Conservation (phyloP, 129 eudicot genomes). For the Sambucus nigra region DNA sequence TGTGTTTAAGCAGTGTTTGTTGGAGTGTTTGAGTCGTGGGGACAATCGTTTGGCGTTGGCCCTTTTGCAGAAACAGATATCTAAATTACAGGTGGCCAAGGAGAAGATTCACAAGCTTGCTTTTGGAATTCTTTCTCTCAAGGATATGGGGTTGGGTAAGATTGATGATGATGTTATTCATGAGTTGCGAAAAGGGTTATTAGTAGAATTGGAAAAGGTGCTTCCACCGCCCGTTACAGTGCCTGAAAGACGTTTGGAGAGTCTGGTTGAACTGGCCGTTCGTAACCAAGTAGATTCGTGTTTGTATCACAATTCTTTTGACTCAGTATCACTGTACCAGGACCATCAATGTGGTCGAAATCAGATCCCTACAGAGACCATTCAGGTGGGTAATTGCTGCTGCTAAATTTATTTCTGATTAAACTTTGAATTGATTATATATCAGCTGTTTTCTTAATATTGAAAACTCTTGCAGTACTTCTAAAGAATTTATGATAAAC, state of each 20-base stretch:
- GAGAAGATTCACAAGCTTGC: constrained; percentile 74
- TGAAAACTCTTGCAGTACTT: too few species aligned
- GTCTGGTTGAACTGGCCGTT: constrained; percentile 63
- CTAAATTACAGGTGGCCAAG: constrained; percentile 41
- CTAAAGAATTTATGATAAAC: background rate
- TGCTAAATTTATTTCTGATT: background rate
- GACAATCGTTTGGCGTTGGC: constrained; percentile 50
- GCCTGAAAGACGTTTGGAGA: constrained; percentile 78
- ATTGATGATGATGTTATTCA: constrained; percentile 23
- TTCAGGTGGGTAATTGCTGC: constrained; percentile 51
- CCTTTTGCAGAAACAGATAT: constrained; percentile 50
- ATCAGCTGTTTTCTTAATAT: background rate
- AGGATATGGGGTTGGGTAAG: constrained; percentile 32
- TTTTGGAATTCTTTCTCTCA: constrained; percentile 41
- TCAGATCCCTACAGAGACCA: constrained; percentile 74
- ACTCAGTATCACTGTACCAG: constrained; percentile 49
- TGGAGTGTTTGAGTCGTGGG: constrained; percentile 65
- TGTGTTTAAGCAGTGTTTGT: constrained; percentile 54
- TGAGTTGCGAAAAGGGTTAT: constrained; percentile 34
- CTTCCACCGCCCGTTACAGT: constrained; percentile 79
- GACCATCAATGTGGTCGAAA: constrained; percentile 75
- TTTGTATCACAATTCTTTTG: constrained; percentile 53
- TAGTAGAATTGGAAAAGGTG: constrained; percentile 43
- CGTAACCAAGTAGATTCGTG: constrained; percentile 63
- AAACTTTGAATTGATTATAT: background rate